Evolutionary conservation across 2,329 filamentous ascomycete genomes (phyloP).

Genomic region (Fusarium heterosporum): DNA sequence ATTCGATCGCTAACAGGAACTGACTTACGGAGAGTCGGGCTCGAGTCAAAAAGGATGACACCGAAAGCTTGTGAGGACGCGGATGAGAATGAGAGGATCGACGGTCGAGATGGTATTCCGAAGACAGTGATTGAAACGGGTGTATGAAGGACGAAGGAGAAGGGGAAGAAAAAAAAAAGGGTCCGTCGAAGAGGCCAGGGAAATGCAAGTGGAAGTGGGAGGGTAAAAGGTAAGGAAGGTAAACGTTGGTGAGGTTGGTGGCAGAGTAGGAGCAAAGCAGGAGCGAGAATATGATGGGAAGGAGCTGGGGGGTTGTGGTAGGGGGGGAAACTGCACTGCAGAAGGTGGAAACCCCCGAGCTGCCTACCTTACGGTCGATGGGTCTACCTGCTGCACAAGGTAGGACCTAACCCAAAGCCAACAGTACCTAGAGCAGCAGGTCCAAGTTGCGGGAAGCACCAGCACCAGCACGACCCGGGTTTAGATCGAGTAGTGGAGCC

Average conservation of each 20-base stretch:
- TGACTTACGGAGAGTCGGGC: constrained; percentile 44
- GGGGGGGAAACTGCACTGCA: constrained; percentile 40
- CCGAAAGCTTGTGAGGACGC: constrained; percentile 33
- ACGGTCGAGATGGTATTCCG: constrained; percentile 37
- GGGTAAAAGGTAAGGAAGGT: constrained; percentile 36
- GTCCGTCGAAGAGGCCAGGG: constrained; percentile 41
- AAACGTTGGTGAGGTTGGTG: constrained; percentile 30
- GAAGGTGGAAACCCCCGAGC: constrained; percentile 37
- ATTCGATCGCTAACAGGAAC: constrained; percentile 16
- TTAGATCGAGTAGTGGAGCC: constrained; percentile 35
- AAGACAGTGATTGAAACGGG: constrained; percentile 40
- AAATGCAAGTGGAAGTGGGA: constrained; percentile 36
- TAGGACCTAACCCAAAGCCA: constrained; percentile 34
- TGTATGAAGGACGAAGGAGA: constrained; percentile 36
- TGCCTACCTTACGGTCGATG: not conserved
- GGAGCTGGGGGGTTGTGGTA: constrained; percentile 35
- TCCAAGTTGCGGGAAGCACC: constrained; percentile 32
- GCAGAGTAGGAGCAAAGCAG: constrained; percentile 32
- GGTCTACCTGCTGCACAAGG: not conserved
- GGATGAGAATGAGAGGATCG: constrained; percentile 38
- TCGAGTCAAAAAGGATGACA: constrained; percentile 42
- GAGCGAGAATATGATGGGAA: constrained; percentile 32
- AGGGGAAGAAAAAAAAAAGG: constrained; percentile 35
- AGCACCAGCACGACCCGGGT: constrained; percentile 18
- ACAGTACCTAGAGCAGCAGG: constrained; percentile 12